Evolutionary conservation across 2,329 filamentous ascomycete species (phyloP).

Genomic region (Paecilomyces variotii): DNA sequence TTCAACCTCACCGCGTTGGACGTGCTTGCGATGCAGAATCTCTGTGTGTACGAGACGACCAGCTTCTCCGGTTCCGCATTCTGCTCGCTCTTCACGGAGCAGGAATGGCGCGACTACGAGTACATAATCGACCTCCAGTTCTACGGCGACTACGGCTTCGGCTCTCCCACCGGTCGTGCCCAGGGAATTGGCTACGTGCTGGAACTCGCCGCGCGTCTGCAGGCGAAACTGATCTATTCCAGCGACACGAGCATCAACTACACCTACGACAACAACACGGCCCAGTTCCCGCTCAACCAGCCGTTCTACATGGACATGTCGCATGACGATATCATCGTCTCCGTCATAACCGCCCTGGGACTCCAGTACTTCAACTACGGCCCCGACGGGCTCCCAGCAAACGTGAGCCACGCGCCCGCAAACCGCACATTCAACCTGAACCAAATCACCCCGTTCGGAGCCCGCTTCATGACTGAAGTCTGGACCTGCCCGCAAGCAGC

Average conservation of each 20-base stretch:
- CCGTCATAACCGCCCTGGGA: slow-evolving; percentile 44
- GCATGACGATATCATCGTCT: slow-evolving; percentile 47
- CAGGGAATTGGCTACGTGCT: slow-evolving; percentile 48
- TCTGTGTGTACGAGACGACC: slow-evolving; percentile 48
- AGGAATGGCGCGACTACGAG: slow-evolving; percentile 50
- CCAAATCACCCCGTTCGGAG: slow-evolving; percentile 48
- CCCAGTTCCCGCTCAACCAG: slow-evolving; percentile 40
- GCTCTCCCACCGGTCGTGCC: slow-evolving; percentile 44
- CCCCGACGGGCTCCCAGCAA: slow-evolving; percentile 15
- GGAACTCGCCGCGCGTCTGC: slow-evolving; percentile 44
- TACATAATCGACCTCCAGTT: slow-evolving; percentile 47
- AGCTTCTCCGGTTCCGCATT: slow-evolving; percentile 45
- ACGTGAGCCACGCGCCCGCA: slow-evolving; percentile 33
- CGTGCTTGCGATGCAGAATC: slow-evolving; percentile 44
- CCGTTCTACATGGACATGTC: slow-evolving; percentile 47
- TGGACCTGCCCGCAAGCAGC: slow-evolving; percentile 39
- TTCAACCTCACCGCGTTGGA: slow-evolving; percentile 45
- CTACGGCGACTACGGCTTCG: slow-evolving; percentile 38
- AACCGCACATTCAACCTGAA: slow-evolving; percentile 43
- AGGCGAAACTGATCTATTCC: slow-evolving; percentile 38
- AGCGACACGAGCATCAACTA: slow-evolving; percentile 47
- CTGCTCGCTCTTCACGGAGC: slow-evolving; percentile 46
- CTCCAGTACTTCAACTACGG: slow-evolving; percentile 44
- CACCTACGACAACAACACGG: slow-evolving; percentile 39
- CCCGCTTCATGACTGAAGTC: slow-evolving; percentile 47